A percentile compares a stretch with the other conserved stretches of the same genome.
Conservation (phyloP, 2,329 filamentous ascomycete genomes). For the Ophiocordyceps sinensis region DNA sequence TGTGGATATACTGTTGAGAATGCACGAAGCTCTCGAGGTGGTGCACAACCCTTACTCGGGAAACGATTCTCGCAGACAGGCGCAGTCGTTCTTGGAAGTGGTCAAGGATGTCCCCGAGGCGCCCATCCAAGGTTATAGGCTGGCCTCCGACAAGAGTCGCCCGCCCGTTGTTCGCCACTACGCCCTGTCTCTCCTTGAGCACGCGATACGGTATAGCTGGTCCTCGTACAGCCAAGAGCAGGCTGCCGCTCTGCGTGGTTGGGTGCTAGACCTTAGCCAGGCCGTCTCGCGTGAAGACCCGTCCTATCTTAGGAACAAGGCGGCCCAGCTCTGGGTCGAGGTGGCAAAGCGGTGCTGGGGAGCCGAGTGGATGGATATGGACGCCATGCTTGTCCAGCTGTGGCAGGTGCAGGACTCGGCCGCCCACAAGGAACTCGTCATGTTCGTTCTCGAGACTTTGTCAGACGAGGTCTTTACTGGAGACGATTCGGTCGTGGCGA, state of each 20-base stretch:
- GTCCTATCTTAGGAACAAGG: constrained; percentile 78
- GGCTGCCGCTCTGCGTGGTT: constrained; percentile 52
- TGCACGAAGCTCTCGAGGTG: constrained; percentile 73
- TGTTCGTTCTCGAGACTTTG: constrained; percentile 77
- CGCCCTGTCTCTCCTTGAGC: constrained; percentile 80
- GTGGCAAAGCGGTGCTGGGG: constrained; percentile 87
- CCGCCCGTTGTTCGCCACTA: constrained; percentile 81
- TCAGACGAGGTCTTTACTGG: constrained; percentile 90
- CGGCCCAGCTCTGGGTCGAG: constrained; percentile 88
- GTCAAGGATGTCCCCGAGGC: constrained; percentile 70
- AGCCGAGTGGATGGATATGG: constrained; percentile 92
- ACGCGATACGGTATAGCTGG: constrained; percentile 78
- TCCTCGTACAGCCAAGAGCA: constrained; percentile 57
- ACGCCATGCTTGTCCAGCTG: constrained; percentile 62
- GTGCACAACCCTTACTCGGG: constrained; percentile 72
- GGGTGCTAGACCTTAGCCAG: constrained; percentile 67
- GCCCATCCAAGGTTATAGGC: constrained; percentile 68
- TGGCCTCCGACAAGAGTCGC: constrained; percentile 64
- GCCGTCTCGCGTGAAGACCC: constrained; percentile 59
- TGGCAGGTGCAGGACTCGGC: constrained; percentile 58
- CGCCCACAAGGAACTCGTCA: constrained; percentile 68
- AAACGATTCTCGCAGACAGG: constrained; percentile 70
- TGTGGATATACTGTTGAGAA: constrained; percentile 43
- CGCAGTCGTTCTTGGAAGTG: constrained; percentile 72
- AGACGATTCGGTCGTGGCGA: constrained; percentile 72